Evolutionary conservation across 176 grass and related monocot genomes (phyloP), one percentile per base, ranked within the genome.

Genomic region (Rhynchospora breviuscula): DNA sequence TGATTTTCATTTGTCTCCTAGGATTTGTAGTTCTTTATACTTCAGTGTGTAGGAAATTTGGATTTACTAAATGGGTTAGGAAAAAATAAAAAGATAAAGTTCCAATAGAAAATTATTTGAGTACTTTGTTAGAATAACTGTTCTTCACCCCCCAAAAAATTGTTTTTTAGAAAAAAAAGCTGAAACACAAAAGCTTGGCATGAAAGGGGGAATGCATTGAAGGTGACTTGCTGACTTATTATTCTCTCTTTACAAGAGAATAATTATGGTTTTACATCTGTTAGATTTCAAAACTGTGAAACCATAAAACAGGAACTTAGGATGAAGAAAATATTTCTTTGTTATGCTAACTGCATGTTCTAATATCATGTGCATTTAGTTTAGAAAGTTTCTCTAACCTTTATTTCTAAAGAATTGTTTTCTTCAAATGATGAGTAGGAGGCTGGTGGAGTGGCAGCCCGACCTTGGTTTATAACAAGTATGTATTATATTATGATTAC

Each of bases 361-460:
- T 23, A 77, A 61, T 85, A 15, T 77, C 52, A 84, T 79, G 19
- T 69, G 9, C 8, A 35, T 83, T 18, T 22, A 62, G 29, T 49
- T 18, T 78, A 74, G 49, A 63, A 73, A 67, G 29, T 47, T 77
- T 80, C 51, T 67, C 52, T 66, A 40, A 69, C 51, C 19, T 81
- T 49, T 43, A 1, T 67, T 60, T 15, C 59, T 10, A 52, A 23
- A 19, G 23, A 71, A 43, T 68, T 68, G 29, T 79, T 26, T 29
- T 7, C 15, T 31, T 78, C 18, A 62, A 23, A 87, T 91, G 33
- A 66, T 83, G n/a, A 57, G 47, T 77, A 98, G 96, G 96, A 88
- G 96, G 96, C 79, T 98, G 93, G 96, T 98, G 96, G 96, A 98
- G 96, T 95, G 93, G 96, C 85, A 93, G 70, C 83, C 90, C 93